Evolutionary conservation across 2,329 filamentous ascomycete genomes (phyloP).

Genomic region (Xylaria hypoxylon): DNA sequence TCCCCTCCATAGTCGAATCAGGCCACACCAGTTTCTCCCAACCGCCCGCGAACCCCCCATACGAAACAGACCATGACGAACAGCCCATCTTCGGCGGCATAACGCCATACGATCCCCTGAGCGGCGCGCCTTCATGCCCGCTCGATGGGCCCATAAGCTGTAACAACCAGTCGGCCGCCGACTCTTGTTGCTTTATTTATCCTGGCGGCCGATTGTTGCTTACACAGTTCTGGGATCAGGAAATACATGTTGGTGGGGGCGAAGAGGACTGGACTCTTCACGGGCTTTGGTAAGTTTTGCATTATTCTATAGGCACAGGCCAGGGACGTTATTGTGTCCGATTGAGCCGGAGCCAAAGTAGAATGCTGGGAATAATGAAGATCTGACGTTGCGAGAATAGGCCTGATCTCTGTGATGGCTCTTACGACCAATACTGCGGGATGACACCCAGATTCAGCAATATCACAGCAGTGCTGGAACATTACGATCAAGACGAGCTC

Average conservation of each 20-base stretch:
- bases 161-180: conserved; percentile 53
- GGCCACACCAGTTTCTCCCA: conserved; percentile 28
- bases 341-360: neutral
- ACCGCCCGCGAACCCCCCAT: conserved; percentile 25
- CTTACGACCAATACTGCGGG: conserved; percentile 57
- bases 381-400: conserved; percentile 42
- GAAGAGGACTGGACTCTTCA: conserved; percentile 60
- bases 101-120: conserved; percentile 53
- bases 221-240: conserved; percentile 59
- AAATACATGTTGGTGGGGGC: conserved; percentile 55
- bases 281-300: conserved; percentile 56
- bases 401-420: conserved; percentile 60
- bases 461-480: conserved; percentile 56
- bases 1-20: conserved; percentile 34
- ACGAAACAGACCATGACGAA: conserved; percentile 18
- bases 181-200: conserved; percentile 58
- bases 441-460: conserved; percentile 58
- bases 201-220: conserved; percentile 57
- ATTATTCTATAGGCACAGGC: neutral
- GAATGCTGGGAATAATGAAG: neutral
- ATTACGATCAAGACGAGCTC: conserved; percentile 55
- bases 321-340: neutral
- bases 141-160: conserved; percentile 58
- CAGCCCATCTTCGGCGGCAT: conserved; percentile 33
- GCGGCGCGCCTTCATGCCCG: conserved; percentile 55